Evolutionary conservation across 805 yeast genomes (phyloP).

Genomic region (Monosporozyma unispora): DNA sequence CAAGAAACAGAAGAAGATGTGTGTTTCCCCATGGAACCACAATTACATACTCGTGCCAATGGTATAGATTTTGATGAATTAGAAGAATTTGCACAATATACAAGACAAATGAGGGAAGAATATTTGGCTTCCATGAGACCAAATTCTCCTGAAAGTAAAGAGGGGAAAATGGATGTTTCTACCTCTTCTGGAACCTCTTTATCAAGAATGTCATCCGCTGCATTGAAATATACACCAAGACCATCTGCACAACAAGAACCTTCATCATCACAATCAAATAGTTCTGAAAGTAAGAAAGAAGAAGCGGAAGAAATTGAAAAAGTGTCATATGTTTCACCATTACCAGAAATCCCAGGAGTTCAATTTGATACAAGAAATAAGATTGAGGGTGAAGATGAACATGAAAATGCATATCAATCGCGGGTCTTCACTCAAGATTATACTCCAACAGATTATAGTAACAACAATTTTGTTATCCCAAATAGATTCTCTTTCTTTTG

Average conservation of each 20-base stretch:
- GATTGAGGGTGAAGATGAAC: conserved; percentile 28
- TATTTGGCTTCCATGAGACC: conserved; percentile 19
- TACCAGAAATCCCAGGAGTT: conserved; percentile 22
- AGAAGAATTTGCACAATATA: conserved; percentile 67
- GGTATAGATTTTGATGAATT: conserved; percentile 90
- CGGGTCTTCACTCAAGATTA: conserved; percentile 3
- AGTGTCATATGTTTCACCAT: neutral
- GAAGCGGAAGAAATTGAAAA: conserved; percentile 1
- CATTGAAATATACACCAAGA: conserved; percentile 54
- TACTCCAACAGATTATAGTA: neutral
- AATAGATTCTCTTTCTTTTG: conserved; percentile 80
- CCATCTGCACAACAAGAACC: conserved; percentile 4
- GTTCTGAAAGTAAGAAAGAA: neutral
- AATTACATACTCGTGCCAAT: conserved; percentile 47
- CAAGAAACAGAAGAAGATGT: conserved; percentile 97
- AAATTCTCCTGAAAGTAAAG: neutral
- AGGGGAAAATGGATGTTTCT: conserved; percentile 13
- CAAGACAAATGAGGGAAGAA: conserved; percentile 39
- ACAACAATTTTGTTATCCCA: conserved; percentile 33
- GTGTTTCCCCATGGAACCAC: conserved; percentile 82
- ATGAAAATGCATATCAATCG: conserved; percentile 1
- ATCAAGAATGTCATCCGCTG: conserved; percentile 43
- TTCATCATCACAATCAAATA: conserved; percentile 1
- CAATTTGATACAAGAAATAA: conserved; percentile 32
- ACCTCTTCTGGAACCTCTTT: conserved; percentile 33